These are phyloP conservation scores for Abortiporus biennis DNA, from an alignment of 1,284 basidiomycete genomes.

Conservation along the genomic window DNA sequence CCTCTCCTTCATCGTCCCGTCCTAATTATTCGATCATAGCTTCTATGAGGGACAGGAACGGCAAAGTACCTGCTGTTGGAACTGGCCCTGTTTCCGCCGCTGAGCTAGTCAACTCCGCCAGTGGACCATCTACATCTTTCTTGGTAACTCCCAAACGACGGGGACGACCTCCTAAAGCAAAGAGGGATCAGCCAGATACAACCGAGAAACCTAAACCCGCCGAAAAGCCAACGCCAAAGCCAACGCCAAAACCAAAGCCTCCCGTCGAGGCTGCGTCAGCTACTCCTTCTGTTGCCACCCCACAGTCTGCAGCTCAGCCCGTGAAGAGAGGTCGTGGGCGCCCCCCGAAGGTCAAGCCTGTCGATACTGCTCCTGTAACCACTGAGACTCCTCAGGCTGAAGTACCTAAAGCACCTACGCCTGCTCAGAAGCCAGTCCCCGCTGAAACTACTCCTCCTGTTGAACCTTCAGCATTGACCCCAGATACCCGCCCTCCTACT, in stretches of 20 bases:
- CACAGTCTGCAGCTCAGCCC: neutral
- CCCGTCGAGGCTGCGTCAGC: neutral
- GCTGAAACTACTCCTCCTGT: conserved; percentile 2
- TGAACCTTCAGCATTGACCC: neutral
- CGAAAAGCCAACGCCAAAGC: conserved; percentile 1
- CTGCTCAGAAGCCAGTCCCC: neutral
- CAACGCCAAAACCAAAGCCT: conserved; percentile 4
- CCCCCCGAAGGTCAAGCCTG: neutral
- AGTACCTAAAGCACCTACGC: neutral
- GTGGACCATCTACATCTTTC: no score
- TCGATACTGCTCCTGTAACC: neutral
- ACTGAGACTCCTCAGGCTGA: neutral
- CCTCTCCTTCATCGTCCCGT: conserved; percentile 15
- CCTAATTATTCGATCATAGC: conserved; percentile 23
- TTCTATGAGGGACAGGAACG: conserved; percentile 32
- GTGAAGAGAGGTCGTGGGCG: neutral
- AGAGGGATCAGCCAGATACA: no score
- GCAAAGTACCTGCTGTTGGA: conserved; percentile 18
- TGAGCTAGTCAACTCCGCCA: no score
- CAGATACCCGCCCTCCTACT: neutral
- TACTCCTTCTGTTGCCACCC: conserved; percentile 5
- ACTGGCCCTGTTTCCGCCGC: conserved; percentile 10
- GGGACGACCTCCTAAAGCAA: no score
- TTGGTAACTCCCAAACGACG: no score
- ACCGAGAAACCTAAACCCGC: no score